A percentile compares a stretch with the other conserved stretches of the same genome.
Evolutionary conservation across 148 eudicot species (phyloP).

Genomic region (Camellia sinensis): DNA sequence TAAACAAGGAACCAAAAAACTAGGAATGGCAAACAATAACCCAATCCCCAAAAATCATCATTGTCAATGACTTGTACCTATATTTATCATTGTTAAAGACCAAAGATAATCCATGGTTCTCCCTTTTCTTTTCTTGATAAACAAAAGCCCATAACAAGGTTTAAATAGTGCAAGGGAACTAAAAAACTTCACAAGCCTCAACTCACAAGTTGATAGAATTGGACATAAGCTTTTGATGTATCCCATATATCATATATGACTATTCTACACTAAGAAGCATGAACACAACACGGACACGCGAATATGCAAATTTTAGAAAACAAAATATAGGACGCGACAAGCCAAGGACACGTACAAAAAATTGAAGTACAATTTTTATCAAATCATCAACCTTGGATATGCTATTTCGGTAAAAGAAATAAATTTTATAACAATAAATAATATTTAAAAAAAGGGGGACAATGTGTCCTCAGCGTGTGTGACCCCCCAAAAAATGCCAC

Average conservation of each 20-base stretch:
- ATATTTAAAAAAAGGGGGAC: no score
- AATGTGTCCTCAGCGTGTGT: no score
- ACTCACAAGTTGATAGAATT: background rate
- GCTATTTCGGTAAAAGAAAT: no score
- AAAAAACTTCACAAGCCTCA: background rate
- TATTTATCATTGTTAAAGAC: background rate
- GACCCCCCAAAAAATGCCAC: no score
- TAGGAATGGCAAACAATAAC: no score
- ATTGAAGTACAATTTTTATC: no score
- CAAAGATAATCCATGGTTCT: background rate
- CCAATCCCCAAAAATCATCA: background rate
- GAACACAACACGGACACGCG: no score
- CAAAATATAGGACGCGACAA: no score
- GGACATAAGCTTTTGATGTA: background rate
- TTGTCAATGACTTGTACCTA: background rate
- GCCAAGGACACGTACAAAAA: no score
- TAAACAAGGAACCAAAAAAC: no score
- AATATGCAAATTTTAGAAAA: background rate
- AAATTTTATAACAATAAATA: no score
- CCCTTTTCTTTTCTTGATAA: background rate
- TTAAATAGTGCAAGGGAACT: background rate
- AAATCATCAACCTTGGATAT: no score
- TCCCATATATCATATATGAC: background rate
- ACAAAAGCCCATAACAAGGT: background rate
- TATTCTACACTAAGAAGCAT: background rate